Percentiles rank a stretch among this genome's conserved stretches.
Conservation (phyloP, 164 flowering plant species). For the Magnolia sinica region DNA sequence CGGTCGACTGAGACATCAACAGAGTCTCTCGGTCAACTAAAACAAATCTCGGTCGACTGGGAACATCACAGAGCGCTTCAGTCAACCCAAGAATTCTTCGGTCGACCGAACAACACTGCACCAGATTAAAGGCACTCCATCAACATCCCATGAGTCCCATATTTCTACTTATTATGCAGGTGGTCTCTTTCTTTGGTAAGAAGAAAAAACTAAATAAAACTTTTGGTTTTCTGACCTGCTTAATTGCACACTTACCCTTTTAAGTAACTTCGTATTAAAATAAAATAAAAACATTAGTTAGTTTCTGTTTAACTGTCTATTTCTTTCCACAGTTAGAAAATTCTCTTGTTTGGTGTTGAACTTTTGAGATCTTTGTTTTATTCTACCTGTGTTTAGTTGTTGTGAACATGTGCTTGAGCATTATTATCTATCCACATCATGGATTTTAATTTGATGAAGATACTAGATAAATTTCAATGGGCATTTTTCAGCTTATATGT, state of each 20-base stretch:
- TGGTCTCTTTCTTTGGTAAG: no score
- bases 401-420: background rate
- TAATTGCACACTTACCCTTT: background rate
- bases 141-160: no score
- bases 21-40: no score
- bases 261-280: background rate
- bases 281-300: background rate
- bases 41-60: no score
- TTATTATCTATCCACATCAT: slow-evolving; percentile 3
- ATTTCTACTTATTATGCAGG: no score
- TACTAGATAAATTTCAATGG: background rate
- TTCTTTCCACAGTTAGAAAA: background rate
- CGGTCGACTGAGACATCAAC: no score
- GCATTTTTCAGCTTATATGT: background rate
- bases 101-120: no score
- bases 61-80: no score
- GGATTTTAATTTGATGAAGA: background rate
- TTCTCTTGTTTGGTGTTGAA: background rate
- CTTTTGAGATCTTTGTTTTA: background rate
- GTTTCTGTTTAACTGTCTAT: background rate
- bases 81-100: no score
- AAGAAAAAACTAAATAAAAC: background rate
- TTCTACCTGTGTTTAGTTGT: background rate
- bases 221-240: background rate
- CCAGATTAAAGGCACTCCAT: no score